Percentiles rank a stretch among this genome's conserved stretches.
These are phyloP conservation scores for Astraeus odoratus DNA, from an alignment of 768 basidiomycete species.

Conservation along the genomic window DNA sequence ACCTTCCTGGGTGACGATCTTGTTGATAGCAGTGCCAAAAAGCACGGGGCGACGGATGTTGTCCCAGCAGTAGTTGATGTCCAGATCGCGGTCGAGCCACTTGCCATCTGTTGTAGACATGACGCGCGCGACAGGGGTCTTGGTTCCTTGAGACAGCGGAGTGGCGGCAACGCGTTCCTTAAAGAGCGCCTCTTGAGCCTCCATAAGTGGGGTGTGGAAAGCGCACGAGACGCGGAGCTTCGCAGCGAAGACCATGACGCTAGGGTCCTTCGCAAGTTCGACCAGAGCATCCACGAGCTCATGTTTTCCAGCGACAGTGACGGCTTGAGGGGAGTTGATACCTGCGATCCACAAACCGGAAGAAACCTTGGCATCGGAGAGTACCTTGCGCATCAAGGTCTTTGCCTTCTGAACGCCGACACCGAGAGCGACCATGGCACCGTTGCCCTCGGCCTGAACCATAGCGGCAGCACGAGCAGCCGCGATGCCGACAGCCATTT, in stretches of 20 bases:
- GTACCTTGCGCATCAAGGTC: conserved; percentile 27
- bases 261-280: conserved; percentile 21
- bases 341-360: conserved; percentile 29
- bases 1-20: conserved; percentile 23
- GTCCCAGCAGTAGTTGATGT: conserved; percentile 28
- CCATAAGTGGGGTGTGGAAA: conserved; percentile 32
- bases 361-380: conserved; percentile 19
- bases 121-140: conserved; percentile 17
- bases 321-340: conserved; percentile 34
- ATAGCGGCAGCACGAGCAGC: conserved; percentile 31
- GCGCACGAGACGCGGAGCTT: conserved; percentile 29
- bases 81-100: conserved; percentile 23
- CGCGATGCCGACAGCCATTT: conserved; percentile 29
- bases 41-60: conserved; percentile 30
- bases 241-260: conserved; percentile 20
- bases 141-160: conserved; percentile 14
- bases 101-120: conserved; percentile 31
- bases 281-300: conserved; percentile 26
- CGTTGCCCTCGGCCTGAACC: conserved; percentile 29
- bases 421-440: conserved; percentile 30
- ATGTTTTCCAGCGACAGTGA: conserved; percentile 29
- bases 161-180: conserved; percentile 16
- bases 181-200: conserved; percentile 27
- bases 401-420: conserved; percentile 27
- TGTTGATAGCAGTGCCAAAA: conserved; percentile 29